Base-by-base conservation (phyloP, 2,329 filamentous ascomycete species). In the Fusarium armeniacum region DNA sequence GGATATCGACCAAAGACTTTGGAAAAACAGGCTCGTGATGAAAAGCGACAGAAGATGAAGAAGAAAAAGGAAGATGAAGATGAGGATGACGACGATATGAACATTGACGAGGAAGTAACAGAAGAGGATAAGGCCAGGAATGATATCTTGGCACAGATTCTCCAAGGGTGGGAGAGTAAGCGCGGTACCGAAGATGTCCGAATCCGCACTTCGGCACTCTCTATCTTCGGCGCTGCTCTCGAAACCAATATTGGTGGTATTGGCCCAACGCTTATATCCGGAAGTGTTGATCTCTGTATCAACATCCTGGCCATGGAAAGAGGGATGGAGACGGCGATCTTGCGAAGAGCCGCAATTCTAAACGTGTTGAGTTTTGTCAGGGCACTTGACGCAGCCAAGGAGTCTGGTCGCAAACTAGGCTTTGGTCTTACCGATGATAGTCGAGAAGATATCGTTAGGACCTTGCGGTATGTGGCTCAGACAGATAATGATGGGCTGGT, bases 401-500 rank as follows among this genome's bases (percentile, higher is more conserved):
- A 87, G 51, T 72, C 78, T 13, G 79, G 83, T 5, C 81, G 75
- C 49, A 81, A 78, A 12, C 76, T 88, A 16, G 84, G 82, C 1
- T 88, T 89, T 63, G 86, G 85, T 2, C 79, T 89, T 43, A 85
- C 83, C 3, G 81, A 84, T 18, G 79, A 83, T 65, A 90, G 86
- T 73, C 83, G 87, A 52, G 82, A 84, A 30, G 89, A 93, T 57
- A 85, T 93, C n/a, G 78, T 84, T 71, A 83, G 86, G 49, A 86
- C 90, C 12, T 76, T 93, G 41, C 78, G 80, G 53, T 93, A 93
- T 77, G 83, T 92, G n/a, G 83, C 84, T 9, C 83, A 81, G 40
- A 89, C 88, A 26, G 91, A 94, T 77, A 85, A 83, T 26, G 91
- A 94, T 75, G 90, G 86, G 1, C 79, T 94, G 43, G 91, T 92